These are phyloP conservation scores for Diaporthe destruens DNA, from an alignment of 2,329 filamentous ascomycete species.

Conservation along the genomic window DNA sequence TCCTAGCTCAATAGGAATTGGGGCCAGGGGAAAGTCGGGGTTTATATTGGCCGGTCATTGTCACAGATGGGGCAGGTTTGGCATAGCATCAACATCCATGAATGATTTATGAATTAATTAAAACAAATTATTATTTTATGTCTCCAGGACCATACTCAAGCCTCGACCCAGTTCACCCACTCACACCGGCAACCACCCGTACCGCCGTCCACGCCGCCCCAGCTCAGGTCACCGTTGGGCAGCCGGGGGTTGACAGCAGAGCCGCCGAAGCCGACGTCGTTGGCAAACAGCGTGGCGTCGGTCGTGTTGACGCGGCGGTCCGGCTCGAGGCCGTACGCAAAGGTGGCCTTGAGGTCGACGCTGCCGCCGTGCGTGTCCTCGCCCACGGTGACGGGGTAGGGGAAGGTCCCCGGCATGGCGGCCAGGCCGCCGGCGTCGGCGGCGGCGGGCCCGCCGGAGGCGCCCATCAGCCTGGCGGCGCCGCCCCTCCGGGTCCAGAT, in stretches of 20 bases:
- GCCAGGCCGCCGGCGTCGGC: slow-evolving; percentile 47
- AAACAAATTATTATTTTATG: slow-evolving; percentile 1
- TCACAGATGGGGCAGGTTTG: neutral
- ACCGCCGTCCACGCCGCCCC: slow-evolving; percentile 74
- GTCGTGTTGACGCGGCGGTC: slow-evolving; percentile 59
- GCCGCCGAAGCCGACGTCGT: slow-evolving; percentile 65
- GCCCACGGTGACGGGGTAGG: slow-evolving; percentile 72
- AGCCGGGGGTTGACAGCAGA: slow-evolving; percentile 65
- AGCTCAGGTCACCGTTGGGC: slow-evolving; percentile 55
- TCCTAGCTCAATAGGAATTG: neutral
- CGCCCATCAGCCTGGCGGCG: slow-evolving; percentile 54
- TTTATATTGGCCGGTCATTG: slow-evolving; percentile 9
- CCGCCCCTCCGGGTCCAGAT: slow-evolving; percentile 70
- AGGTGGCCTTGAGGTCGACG: slow-evolving; percentile 64
- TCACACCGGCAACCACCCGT: slow-evolving; percentile 72
- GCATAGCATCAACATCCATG: neutral
- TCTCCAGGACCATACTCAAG: neutral
- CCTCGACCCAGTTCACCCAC: slow-evolving; percentile 67
- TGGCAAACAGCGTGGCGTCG: slow-evolving; percentile 60
- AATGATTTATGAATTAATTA: slow-evolving; percentile 9
- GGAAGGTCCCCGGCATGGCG: slow-evolving; percentile 69
- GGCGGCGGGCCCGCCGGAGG: slow-evolving; percentile 44
- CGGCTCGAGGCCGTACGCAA: slow-evolving; percentile 64
- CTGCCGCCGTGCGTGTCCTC: slow-evolving; percentile 74
- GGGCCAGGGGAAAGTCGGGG: neutral